Conservation (phyloP, 495 filamentous ascomycete species). For the Xylaria nigripes region DNA sequence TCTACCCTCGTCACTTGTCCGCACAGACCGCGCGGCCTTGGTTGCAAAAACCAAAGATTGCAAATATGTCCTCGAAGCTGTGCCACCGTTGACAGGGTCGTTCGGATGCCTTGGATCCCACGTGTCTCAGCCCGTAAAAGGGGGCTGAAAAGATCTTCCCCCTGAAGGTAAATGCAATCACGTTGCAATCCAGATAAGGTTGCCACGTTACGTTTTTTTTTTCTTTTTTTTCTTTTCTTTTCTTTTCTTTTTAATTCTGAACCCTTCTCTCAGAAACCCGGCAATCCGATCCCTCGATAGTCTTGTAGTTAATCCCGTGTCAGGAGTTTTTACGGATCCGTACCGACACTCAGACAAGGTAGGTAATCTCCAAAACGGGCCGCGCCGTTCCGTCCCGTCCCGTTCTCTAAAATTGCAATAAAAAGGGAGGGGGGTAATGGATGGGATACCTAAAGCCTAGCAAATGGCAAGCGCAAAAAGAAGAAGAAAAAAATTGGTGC, state of each 20-base stretch:
- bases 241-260: not conserved
- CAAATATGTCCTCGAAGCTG: not conserved
- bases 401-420: not conserved
- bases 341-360: no score
- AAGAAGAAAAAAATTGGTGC: not conserved
- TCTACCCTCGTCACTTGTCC: not conserved
- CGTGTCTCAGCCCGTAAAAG: slow-evolving; percentile 2
- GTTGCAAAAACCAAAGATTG: not conserved
- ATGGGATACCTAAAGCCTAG: no score
- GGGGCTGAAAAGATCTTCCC: not conserved
- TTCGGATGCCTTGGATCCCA: not conserved
- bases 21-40: not conserved
- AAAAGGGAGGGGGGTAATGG: not conserved
- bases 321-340: no score
- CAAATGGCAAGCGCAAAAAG: not conserved
- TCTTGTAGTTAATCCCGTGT: no score
- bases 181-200: slow-evolving; percentile 6
- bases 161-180: not conserved
- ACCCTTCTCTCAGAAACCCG: not conserved
- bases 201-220: not conserved
- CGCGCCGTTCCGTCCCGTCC: no score
- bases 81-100: not conserved
- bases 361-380: not conserved
- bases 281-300: not conserved
- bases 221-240: not conserved